Evolutionary conservation across 495 filamentous ascomycete species (phyloP).

Genomic region (Aspergillus conjunctus): DNA sequence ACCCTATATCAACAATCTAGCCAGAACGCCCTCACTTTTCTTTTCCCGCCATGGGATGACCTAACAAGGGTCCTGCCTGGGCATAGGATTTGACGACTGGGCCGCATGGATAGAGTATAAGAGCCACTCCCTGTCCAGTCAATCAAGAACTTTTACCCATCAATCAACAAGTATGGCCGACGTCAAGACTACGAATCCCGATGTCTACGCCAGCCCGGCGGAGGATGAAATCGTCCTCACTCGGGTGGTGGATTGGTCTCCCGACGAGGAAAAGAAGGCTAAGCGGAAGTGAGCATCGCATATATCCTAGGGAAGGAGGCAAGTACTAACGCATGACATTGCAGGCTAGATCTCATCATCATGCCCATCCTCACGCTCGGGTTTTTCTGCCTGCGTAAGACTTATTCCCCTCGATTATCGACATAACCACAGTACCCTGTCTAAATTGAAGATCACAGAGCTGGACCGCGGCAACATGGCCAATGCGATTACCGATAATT

Average conservation of each 20-base stretch:
- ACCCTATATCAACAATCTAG: neutral
- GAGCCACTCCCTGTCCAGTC: too few species aligned
- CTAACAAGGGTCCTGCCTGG: neutral
- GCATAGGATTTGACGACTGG: too few species aligned
- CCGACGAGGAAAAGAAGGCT: conserved; percentile 17
- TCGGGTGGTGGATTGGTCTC: conserved; percentile 12
- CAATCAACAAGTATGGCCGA: conserved; percentile 12
- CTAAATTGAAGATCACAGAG: conserved; percentile 21
- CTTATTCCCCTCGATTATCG: neutral
- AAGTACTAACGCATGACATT: neutral
- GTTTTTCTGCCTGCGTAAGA: conserved; percentile 18
- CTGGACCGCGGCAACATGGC: conserved; percentile 56
- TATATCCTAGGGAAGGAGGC: neutral
- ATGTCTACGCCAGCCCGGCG: neutral
- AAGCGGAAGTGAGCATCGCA: conserved; percentile 16
- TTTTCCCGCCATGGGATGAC: neutral
- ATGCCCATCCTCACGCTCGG: conserved; percentile 20
- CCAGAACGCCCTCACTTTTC: conserved; percentile 1
- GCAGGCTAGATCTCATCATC: conserved; percentile 18
- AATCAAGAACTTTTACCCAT: too few species aligned
- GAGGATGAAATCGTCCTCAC: conserved; percentile 9
- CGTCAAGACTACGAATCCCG: conserved; percentile 3
- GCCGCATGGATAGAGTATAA: too few species aligned
- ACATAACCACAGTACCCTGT: neutral
- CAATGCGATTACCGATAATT: conserved; percentile 51